Percentiles rank a stretch among this genome's conserved stretches.
Conservation (phyloP, 2,329 filamentous ascomycete genomes). For the Penicillium corylophilum region DNA sequence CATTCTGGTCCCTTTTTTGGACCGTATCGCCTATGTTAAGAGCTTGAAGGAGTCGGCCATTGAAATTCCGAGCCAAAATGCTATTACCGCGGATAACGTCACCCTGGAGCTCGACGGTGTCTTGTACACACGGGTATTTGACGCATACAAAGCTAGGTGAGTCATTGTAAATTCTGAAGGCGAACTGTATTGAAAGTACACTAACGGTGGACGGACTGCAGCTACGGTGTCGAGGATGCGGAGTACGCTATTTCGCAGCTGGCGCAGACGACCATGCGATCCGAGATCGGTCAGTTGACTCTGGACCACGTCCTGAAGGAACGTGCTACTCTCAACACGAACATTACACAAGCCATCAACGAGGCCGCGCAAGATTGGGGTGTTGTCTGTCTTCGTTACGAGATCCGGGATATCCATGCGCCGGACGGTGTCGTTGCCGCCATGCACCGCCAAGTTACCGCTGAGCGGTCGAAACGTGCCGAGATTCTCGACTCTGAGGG, state of each 20-base stretch:
- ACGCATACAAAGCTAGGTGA: constrained; percentile 95
- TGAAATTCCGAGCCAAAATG: constrained; percentile 95
- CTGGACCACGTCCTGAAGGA: constrained; percentile 98
- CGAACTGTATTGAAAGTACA: neutral
- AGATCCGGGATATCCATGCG: constrained; percentile 97
- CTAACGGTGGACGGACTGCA: constrained; percentile 37
- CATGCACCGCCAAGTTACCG: constrained; percentile 98
- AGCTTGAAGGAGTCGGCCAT: constrained; percentile 93
- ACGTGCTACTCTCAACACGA: constrained; percentile 90
- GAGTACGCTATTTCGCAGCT: constrained; percentile 98
- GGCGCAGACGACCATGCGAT: constrained; percentile 98
- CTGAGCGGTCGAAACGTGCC: constrained; percentile 93
- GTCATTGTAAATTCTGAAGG: constrained; percentile 17
- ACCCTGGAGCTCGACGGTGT: constrained; percentile 95
- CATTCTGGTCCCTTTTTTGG: constrained; percentile 82
- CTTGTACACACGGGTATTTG: constrained; percentile 91
- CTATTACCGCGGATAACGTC: constrained; percentile 98
- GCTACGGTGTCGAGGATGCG: constrained; percentile 96
- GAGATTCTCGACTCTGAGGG: constrained; percentile 97
- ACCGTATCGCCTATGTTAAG: constrained; percentile 97
- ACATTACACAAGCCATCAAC: constrained; percentile 99
- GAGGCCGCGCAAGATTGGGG: constrained; percentile 97
- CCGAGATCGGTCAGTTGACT: constrained; percentile 92
- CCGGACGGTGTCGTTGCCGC: constrained; percentile 90
- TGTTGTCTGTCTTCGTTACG: constrained; percentile 91